phyloP scores from a whole-genome alignment of 257 asterid species.

The Nemophila menziesii region DNA sequence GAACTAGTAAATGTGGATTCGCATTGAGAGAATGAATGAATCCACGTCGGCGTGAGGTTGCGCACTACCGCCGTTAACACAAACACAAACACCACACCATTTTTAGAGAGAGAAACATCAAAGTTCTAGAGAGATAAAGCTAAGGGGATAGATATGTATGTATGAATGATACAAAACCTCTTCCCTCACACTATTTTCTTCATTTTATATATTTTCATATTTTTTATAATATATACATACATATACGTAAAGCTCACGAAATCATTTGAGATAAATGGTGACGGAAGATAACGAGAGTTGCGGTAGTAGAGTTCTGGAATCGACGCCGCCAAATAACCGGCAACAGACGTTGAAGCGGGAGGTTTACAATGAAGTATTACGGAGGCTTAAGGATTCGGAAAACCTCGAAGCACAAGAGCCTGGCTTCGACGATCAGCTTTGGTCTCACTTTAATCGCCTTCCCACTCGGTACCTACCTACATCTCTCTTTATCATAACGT shows the following conservation, averaged over 20 bases:
- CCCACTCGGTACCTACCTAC: conserved; percentile 52
- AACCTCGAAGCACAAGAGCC: conserved; percentile 63
- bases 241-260: neutral
- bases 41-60: neutral
- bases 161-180: neutral
- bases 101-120: neutral
- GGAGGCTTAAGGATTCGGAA: conserved; percentile 62
- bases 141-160: neutral
- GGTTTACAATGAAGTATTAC: conserved; percentile 84
- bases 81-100: too few species aligned
- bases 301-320: conserved; percentile 16
- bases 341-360: conserved; percentile 53
- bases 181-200: neutral
- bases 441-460: conserved; percentile 90
- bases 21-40: neutral
- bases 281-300: conserved; percentile 77
- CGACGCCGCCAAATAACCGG: conserved; percentile 24
- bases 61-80: neutral
- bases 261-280: conserved; percentile 33
- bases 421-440: conserved; percentile 62
- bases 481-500: neutral
- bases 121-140: neutral
- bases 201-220: neutral
- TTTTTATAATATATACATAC: neutral
- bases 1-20: neutral